These are phyloP conservation scores for Fusarium austroafricanum DNA, from an alignment of 2,329 filamentous ascomycete species.

Conservation along the genomic window DNA sequence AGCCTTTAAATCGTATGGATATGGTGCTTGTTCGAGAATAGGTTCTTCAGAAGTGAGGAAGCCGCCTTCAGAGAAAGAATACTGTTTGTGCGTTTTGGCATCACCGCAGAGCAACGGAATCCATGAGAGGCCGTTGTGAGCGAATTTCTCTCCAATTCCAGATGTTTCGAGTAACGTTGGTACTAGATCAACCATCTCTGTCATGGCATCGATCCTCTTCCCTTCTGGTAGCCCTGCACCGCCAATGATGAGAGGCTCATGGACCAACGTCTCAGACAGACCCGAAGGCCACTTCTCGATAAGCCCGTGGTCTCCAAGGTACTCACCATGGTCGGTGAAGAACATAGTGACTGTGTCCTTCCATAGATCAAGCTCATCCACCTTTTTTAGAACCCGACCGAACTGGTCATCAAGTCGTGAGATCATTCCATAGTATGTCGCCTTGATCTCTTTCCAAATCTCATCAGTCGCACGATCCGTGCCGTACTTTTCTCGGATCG, in stretches of 20 bases:
- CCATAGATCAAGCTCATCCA: conserved; percentile 52
- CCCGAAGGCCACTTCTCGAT: conserved; percentile 63
- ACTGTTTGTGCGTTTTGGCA: conserved; percentile 51
- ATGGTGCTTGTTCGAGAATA: conserved; percentile 56
- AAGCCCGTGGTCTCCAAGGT: conserved; percentile 59
- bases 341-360: conserved; percentile 57
- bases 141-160: conserved; percentile 53
- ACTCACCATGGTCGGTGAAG: conserved; percentile 60
- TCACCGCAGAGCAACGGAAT: conserved; percentile 46
- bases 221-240: conserved; percentile 55
- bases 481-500: conserved; percentile 54
- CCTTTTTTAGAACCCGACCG: conserved; percentile 52
- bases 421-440: conserved; percentile 62
- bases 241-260: conserved; percentile 58
- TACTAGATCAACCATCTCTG: conserved; percentile 60
- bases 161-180: conserved; percentile 57
- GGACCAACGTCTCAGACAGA: conserved; percentile 55
- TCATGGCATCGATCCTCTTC: conserved; percentile 50
- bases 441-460: conserved; percentile 58
- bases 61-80: conserved; percentile 58
- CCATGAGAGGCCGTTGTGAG: conserved; percentile 55
- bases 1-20: conserved; percentile 60
- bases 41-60: conserved; percentile 59
- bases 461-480: conserved; percentile 55
- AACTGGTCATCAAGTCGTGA: conserved; percentile 59